phyloP scores from a whole-genome alignment of 2,329 filamentous ascomycete species.

The Botrytis paeoniae region DNA sequence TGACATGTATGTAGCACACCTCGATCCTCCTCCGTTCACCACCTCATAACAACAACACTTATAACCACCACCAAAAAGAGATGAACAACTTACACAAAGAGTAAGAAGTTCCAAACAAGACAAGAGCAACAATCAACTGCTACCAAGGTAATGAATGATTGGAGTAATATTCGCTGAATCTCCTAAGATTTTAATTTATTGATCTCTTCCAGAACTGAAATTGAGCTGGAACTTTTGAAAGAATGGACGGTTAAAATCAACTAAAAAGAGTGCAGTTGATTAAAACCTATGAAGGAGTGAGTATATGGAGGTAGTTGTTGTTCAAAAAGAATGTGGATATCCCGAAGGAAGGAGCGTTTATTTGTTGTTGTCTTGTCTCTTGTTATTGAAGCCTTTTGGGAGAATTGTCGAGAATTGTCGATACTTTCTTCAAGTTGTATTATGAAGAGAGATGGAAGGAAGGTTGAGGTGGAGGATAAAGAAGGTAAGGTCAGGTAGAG shows the following conservation, averaged over 20 bases:
- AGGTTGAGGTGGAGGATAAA: conserved; percentile 16
- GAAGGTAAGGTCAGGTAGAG: background rate
- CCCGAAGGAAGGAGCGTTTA: conserved; percentile 36
- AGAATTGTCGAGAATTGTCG: background rate
- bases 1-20: background rate
- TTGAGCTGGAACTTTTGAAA: conserved; percentile 24
- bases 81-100: conserved; percentile 30
- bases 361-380: background rate
- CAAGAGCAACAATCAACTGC: conserved; percentile 10
- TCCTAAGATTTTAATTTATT: background rate
- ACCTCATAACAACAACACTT: background rate
- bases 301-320: background rate
- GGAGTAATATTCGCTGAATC: conserved; percentile 14
- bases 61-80: background rate
- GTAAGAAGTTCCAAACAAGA: conserved; percentile 22
- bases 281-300: conserved; percentile 27
- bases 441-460: conserved; percentile 16
- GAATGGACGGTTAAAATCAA: conserved; percentile 42
- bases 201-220: background rate
- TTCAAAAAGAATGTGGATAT: conserved; percentile 36
- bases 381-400: background rate
- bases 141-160: conserved; percentile 11
- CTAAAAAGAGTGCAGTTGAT: conserved; percentile 46
- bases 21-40: background rate
- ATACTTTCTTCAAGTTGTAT: conserved; percentile 13